Base-by-base conservation (phyloP, 2,329 filamentous ascomycete species). In the Aspergillus phoenicis region DNA sequence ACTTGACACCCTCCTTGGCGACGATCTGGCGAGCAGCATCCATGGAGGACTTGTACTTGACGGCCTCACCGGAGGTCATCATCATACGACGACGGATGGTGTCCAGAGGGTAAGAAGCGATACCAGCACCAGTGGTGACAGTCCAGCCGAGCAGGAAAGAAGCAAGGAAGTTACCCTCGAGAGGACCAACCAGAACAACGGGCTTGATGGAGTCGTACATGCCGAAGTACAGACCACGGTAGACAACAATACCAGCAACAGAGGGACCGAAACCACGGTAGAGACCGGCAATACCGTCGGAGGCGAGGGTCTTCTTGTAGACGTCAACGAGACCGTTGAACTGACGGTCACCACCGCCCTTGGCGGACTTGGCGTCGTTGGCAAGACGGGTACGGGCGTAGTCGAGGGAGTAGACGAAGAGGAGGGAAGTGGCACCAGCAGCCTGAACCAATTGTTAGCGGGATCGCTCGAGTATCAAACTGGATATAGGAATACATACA, bases 151-250 rank as follows among this genome's bases (percentile, higher is more conserved):
- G 95, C 80, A 87, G 79, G 93, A 99, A 99, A 73, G 95, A 99
- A 82, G 95, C 95, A 78, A 99, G 86, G 93, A 99, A 99, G 91
- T 94, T 97, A 86, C 93, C 93, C 85, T 93, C 88, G 76, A 99
- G 92, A 82, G 80, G 68, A 81, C 95, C 95, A 81, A 90, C 88
- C 71, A 99, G 92, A 84, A 98, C 82, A 79, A 98, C 91, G 75
- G 95, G 95, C 93, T 99, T 99, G 88, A 99, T 89, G 75, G 95
- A 99, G 87, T 99, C 95, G 93, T 99, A 99, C 91, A 99, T 91
- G 82, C 95, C 95, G 91, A 99, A 99, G 93, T 99, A 99, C 77
- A 99, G 93, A 97, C 95, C 95, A 92, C 95, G 95, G 92, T 99
- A 99, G 85, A 99, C 95, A 77, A 99, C 84, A 83, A 99, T 99